A percentile compares a stretch with the other conserved stretches of the same genome.
Conservation (phyloP, 202 grass and related monocot species). For the Dendrocalamus latiflorus region DNA sequence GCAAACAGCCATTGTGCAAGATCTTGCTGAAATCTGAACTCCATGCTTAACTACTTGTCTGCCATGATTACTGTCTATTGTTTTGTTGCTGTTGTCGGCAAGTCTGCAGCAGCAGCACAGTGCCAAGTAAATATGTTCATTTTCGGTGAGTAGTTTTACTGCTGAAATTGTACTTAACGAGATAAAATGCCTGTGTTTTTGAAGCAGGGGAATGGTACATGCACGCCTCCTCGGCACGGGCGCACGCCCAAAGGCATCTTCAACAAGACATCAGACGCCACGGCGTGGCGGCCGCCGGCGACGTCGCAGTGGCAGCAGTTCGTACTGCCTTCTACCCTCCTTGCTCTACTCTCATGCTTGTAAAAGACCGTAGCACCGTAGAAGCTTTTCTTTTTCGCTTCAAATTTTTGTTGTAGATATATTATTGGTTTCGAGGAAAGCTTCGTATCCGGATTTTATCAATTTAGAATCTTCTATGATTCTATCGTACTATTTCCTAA, state of each 20-base stretch:
- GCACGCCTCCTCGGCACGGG: too few relatives aligned
- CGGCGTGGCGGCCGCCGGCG: constrained; percentile 3
- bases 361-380: not conserved
- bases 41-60: not conserved
- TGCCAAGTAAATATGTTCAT: not conserved
- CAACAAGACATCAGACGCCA: constrained; percentile 23
- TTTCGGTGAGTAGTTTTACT: too few relatives aligned
- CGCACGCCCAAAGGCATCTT: constrained; percentile 43
- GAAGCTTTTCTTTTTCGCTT: not conserved
- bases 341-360: not conserved
- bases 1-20: not conserved
- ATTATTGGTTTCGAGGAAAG: not conserved
- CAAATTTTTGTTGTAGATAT: not conserved
- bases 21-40: not conserved
- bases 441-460: too few relatives aligned
- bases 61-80: not conserved
- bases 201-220: constrained; percentile 37
- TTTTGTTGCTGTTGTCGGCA: not conserved
- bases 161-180: not conserved
- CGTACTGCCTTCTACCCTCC: not conserved
- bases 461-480: too few relatives aligned
- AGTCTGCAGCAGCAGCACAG: not conserved
- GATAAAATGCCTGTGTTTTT: not conserved
- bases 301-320: constrained; percentile 9
- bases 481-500: too few relatives aligned